phyloP scores from a whole-genome alignment of 495 filamentous ascomycete species.

The Penicillium dipodomyicola region DNA sequence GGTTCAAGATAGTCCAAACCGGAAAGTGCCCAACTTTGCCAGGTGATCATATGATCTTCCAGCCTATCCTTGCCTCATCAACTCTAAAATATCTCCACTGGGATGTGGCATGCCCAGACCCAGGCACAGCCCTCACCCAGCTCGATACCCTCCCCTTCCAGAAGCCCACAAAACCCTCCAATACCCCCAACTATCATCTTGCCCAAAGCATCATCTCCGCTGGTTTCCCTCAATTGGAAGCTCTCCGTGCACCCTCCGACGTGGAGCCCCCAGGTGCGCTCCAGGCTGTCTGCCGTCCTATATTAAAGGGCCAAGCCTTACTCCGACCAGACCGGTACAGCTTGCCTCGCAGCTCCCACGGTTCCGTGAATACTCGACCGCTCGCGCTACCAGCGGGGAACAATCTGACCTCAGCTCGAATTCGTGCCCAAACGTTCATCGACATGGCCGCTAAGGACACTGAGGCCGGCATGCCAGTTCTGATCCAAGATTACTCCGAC shows the following conservation, averaged over 20 bases:
- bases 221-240: conserved; percentile 69
- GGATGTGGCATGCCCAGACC: conserved; percentile 63
- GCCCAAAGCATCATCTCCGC: conserved; percentile 65
- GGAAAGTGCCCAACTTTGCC: conserved; percentile 57
- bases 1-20: conserved; percentile 70
- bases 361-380: conserved; percentile 43
- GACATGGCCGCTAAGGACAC: conserved; percentile 48
- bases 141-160: conserved; percentile 43
- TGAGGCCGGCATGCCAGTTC: conserved; percentile 41
- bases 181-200: conserved; percentile 66
- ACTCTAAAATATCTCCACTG: conserved; percentile 72
- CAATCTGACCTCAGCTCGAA: conserved; percentile 47
- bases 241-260: conserved; percentile 70
- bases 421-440: conserved; percentile 50
- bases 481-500: conserved; percentile 48
- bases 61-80: conserved; percentile 66
- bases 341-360: conserved; percentile 48
- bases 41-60: conserved; percentile 57
- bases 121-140: conserved; percentile 39
- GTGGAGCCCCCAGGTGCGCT: conserved; percentile 64
- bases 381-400: conserved; percentile 46
- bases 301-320: conserved; percentile 46
- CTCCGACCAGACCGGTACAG: conserved; percentile 50
- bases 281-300: conserved; percentile 67
- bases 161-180: conserved; percentile 33